These are phyloP conservation scores for Exophiala phaeomuriformis DNA, from an alignment of 2,329 filamentous ascomycete species.

Conservation along the genomic window DNA sequence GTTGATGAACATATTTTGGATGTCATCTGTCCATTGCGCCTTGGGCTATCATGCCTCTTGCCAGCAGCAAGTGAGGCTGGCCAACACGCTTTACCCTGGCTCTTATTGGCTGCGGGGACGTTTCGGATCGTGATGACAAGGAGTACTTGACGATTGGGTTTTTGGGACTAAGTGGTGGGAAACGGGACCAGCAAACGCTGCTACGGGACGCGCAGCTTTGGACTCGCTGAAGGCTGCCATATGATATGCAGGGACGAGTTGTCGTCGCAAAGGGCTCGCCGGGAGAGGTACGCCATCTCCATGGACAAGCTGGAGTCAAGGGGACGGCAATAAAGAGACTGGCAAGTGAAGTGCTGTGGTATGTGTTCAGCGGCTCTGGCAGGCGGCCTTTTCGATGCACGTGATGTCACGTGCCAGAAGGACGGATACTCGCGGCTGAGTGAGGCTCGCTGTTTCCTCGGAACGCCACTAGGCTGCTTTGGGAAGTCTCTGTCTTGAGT, in stretches of 20 bases:
- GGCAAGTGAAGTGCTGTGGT: not conserved
- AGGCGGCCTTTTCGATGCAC: not conserved
- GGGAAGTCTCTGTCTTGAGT: not conserved
- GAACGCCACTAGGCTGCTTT: not conserved
- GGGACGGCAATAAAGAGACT: not conserved
- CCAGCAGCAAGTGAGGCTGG: not conserved
- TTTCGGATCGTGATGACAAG: not conserved
- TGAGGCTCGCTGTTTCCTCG: not conserved
- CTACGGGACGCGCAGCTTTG: not conserved
- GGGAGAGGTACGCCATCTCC: not conserved
- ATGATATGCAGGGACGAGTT: not conserved
- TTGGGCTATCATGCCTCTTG: not conserved
- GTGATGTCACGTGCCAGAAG: not conserved
- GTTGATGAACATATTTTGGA: not conserved
- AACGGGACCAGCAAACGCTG: not conserved
- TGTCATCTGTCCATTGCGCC: not conserved
- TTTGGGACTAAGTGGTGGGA: not conserved
- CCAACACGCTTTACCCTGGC: not conserved
- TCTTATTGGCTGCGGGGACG: not conserved
- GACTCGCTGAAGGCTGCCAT: not conserved
- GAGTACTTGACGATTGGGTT: not conserved
- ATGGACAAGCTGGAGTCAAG: not conserved
- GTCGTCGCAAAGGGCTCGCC: not conserved
- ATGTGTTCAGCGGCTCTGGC: not conserved
- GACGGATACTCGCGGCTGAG: constrained; percentile 1